A percentile compares a stretch with the other conserved stretches of the same genome.
These are phyloP conservation scores for Dothideomycetes sp. DNA, from an alignment of 2,329 filamentous ascomycete species.

Conservation along the genomic window DNA sequence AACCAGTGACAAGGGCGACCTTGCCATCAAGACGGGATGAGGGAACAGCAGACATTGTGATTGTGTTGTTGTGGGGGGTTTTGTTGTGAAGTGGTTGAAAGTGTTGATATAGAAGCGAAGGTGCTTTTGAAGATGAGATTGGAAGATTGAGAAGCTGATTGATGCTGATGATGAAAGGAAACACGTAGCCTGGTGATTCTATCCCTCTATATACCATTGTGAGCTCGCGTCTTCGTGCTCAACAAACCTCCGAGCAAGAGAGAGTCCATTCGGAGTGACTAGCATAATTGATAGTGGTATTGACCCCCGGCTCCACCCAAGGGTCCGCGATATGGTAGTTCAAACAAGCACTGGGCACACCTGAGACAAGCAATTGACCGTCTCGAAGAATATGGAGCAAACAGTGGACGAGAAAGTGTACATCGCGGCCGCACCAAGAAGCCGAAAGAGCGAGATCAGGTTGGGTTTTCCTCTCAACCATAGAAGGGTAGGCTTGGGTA, in stretches of 20 bases:
- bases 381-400: no score
- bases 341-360: slow-evolving; percentile 9
- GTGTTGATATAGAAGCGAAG: slow-evolving; percentile 9
- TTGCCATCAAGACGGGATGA: slow-evolving; percentile 46
- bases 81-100: slow-evolving; percentile 6
- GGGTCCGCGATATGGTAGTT: slow-evolving; percentile 1
- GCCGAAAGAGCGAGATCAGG: slow-evolving; percentile 8
- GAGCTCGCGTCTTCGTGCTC: slow-evolving; percentile 8
- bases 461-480: slow-evolving; percentile 4
- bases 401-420: slow-evolving; percentile 4
- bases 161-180: slow-evolving; percentile 11
- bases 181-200: slow-evolving; percentile 1
- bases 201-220: slow-evolving; percentile 14
- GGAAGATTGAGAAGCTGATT: slow-evolving; percentile 1
- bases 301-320: slow-evolving; percentile 10
- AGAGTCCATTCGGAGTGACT: slow-evolving; percentile 5
- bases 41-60: slow-evolving; percentile 32
- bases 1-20: slow-evolving; percentile 46
- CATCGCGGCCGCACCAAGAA: slow-evolving; percentile 8
- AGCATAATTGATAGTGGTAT: slow-evolving; percentile 9
- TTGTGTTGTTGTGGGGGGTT: slow-evolving; percentile 17
- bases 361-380: slow-evolving; percentile 5
- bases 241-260: slow-evolving; percentile 7
- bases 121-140: slow-evolving; percentile 7
- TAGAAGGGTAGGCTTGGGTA: not conserved